A percentile compares a stretch with the other conserved stretches of the same genome.
Conservation (phyloP, 305 asterid species). For the Fraxinus albicans region DNA sequence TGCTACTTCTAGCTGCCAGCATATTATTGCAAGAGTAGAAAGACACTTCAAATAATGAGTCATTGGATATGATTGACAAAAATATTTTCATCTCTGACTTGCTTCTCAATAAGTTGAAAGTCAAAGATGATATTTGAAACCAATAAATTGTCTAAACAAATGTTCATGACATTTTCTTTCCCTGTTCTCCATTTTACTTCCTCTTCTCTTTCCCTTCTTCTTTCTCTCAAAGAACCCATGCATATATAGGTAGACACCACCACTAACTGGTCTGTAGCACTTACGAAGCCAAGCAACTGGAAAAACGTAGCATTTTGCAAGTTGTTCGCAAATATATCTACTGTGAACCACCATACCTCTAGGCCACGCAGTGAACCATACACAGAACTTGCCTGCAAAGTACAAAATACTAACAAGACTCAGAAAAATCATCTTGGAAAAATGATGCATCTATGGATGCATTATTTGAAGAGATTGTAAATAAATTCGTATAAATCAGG, state of each 20-base stretch:
- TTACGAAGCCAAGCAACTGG: not conserved
- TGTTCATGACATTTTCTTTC: constrained; percentile 1
- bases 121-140: not conserved
- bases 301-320: constrained; percentile 21
- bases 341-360: constrained; percentile 54
- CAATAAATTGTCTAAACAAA: not conserved
- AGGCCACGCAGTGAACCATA: constrained; percentile 84
- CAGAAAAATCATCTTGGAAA: constrained; percentile 17
- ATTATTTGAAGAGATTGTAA: constrained; percentile 5
- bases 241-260: constrained; percentile 1
- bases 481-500: not conserved
- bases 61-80: not conserved
- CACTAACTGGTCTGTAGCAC: constrained; percentile 13
- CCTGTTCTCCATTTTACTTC: not conserved
- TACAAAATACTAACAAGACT: constrained; percentile 22
- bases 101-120: not conserved
- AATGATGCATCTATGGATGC: not conserved
- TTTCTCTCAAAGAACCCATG: not conserved
- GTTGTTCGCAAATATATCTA: constrained; percentile 17
- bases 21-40: not conserved
- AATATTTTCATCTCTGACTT: not conserved
- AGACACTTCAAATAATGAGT: constrained; percentile 4
- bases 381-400: constrained; percentile 76
- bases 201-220: not conserved
- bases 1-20: constrained; percentile 14